A percentile compares a stretch with the other conserved stretches of the same genome.
phyloP scores from a whole-genome alignment of 1,284 basidiomycete genomes.

The Filobasidium uniguttulatum region DNA sequence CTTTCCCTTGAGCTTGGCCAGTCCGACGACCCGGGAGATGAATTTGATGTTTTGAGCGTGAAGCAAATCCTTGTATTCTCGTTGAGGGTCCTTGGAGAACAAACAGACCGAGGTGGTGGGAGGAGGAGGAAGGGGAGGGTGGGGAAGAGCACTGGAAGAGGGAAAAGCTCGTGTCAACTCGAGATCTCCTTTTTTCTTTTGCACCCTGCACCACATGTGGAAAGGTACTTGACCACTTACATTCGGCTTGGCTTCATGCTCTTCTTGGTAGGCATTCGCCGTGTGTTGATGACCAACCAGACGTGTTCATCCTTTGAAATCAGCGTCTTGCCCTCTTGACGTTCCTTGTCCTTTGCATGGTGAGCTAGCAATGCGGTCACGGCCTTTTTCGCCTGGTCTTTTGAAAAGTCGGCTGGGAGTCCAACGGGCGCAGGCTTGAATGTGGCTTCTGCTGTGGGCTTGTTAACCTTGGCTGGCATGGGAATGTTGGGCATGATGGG shows the following conservation, averaged over 20 bases:
- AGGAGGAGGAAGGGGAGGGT: conserved; percentile 60
- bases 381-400: conserved; percentile 60
- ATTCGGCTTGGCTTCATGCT: conserved; percentile 71
- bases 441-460: background rate
- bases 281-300: conserved; percentile 73
- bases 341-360: conserved; percentile 48
- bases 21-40: conserved; percentile 79
- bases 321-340: conserved; percentile 61
- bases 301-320: conserved; percentile 66
- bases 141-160: conserved; percentile 52
- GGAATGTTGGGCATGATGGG: background rate
- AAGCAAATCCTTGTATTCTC: conserved; percentile 88
- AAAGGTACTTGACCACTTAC: conserved; percentile 41
- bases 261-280: conserved; percentile 58
- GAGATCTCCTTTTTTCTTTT: background rate
- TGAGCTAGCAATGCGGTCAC: conserved; percentile 60
- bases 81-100: conserved; percentile 88
- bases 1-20: conserved; percentile 78
- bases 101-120: conserved; percentile 69
- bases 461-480: background rate
- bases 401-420: conserved; percentile 41
- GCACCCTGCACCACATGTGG: no score
- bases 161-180: background rate
- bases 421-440: conserved; percentile 6
- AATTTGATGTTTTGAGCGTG: conserved; percentile 66